Conservation (phyloP, 1,284 basidiomycete genomes). For the Ustilago sp. region DNA sequence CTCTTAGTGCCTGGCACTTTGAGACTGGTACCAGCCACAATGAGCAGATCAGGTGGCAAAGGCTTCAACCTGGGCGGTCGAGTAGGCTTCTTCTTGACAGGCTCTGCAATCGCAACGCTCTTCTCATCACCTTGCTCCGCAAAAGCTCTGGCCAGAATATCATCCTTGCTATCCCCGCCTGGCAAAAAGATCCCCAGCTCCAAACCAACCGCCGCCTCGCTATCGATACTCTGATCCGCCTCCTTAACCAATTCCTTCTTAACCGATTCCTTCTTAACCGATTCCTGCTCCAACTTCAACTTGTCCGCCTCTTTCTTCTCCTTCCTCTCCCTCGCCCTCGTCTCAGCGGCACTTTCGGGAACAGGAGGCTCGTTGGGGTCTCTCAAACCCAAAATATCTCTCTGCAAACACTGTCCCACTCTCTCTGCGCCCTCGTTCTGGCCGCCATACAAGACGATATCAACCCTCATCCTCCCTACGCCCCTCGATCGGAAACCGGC, state of each 20-base stretch:
- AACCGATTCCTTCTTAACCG: conserved; percentile 11
- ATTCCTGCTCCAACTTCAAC: conserved; percentile 13
- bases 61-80: conserved; percentile 63
- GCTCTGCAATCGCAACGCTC: conserved; percentile 35
- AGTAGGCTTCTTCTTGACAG: conserved; percentile 24
- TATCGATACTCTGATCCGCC: conserved; percentile 30
- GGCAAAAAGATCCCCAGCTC: conserved; percentile 25
- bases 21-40: conserved; percentile 95
- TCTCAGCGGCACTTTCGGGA: conserved; percentile 60
- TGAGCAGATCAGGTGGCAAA: conserved; percentile 82
- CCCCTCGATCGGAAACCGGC: conserved; percentile 84
- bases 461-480: conserved; percentile 83
- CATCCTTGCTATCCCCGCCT: conserved; percentile 33
- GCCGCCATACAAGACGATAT: conserved; percentile 92
- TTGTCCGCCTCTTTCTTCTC: conserved; percentile 36
- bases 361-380: conserved; percentile 65
- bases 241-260: background rate
- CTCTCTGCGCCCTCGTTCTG: conserved; percentile 85
- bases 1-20: conserved; percentile 94
- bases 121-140: conserved; percentile 39
- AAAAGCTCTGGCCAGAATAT: conserved; percentile 51
- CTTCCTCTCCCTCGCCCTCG: conserved; percentile 54
- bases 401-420: conserved; percentile 72
- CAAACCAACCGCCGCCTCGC: conserved; percentile 29
- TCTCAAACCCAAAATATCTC: conserved; percentile 65